Conservation (phyloP, 257 asterid genomes). For the Salvia hispanica region DNA sequence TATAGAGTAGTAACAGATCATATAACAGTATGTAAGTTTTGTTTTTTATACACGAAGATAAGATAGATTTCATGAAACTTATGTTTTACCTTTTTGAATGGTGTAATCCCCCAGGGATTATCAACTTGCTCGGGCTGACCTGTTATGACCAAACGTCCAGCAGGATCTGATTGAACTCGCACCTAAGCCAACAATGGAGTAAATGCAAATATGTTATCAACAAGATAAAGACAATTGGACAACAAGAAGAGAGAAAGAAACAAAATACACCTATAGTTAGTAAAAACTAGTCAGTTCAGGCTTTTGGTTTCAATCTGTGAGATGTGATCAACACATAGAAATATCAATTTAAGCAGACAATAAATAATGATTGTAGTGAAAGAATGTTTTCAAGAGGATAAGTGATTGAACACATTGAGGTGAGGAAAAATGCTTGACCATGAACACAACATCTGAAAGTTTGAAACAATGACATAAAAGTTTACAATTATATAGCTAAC, state of each 20-base stretch:
- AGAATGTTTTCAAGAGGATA: background rate
- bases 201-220: background rate
- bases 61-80: slow-evolving; percentile 2
- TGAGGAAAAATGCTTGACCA: slow-evolving; percentile 11
- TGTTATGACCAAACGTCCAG: slow-evolving; percentile 88
- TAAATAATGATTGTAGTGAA: background rate
- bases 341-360: background rate
- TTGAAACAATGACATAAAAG: slow-evolving; percentile 15
- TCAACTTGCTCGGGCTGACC: slow-evolving; percentile 92
- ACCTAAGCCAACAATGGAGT: slow-evolving; percentile 51
- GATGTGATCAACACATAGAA: background rate
- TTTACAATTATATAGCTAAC: slow-evolving; percentile 1
- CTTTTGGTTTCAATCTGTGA: slow-evolving; percentile 5
- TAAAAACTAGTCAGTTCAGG: slow-evolving; percentile 10
- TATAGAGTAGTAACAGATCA: background rate
- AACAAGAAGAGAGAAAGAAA: slow-evolving; percentile 8
- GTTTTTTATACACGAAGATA: background rate
- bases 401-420: background rate
- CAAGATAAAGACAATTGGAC: background rate
- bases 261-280: background rate
- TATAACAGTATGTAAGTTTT: background rate
- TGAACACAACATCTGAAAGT: background rate
- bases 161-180: slow-evolving; percentile 94
- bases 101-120: slow-evolving; percentile 91
- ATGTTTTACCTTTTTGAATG: slow-evolving; percentile 71